Percentiles rank a stretch among this genome's conserved stretches.
These are phyloP conservation scores for Onygena corvina DNA, from an alignment of 2,329 filamentous ascomycete genomes.

Conservation along the genomic window DNA sequence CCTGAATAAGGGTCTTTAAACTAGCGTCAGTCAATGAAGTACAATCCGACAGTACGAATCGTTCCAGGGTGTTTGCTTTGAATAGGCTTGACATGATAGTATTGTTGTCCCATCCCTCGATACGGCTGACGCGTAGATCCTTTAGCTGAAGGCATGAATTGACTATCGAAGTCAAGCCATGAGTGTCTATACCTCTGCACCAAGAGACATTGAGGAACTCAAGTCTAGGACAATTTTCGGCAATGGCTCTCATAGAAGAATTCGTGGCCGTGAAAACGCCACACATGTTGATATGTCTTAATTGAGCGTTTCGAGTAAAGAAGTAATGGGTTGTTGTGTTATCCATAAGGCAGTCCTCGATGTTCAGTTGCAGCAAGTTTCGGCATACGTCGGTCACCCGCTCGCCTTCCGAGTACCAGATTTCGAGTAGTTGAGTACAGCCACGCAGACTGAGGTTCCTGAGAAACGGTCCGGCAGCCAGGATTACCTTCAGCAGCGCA, in stretches of 20 bases:
- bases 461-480: conserved; percentile 75
- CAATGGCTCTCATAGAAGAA: conserved; percentile 73
- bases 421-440: conserved; percentile 76
- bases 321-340: conserved; percentile 64
- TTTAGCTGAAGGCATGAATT: conserved; percentile 59
- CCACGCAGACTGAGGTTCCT: conserved; percentile 82
- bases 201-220: conserved; percentile 82
- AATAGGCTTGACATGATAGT: conserved; percentile 65
- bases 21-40: conserved; percentile 63
- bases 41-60: conserved; percentile 71
- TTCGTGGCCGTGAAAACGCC: conserved; percentile 72
- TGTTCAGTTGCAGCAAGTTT: conserved; percentile 74
- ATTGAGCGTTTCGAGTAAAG: conserved; percentile 61
- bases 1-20: conserved; percentile 62
- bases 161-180: conserved; percentile 61
- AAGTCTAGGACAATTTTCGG: conserved; percentile 66
- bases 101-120: conserved; percentile 63
- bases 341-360: conserved; percentile 83
- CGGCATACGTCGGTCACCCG: conserved; percentile 66
- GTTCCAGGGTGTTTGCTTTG: conserved; percentile 65
- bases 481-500: conserved; percentile 73
- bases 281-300: conserved; percentile 77
- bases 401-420: conserved; percentile 58
- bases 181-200: conserved; percentile 75
- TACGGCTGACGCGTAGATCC: conserved; percentile 71